These are phyloP conservation scores for Paratinospora sagittata DNA, from an alignment of 164 flowering plant genomes.

Conservation along the genomic window DNA sequence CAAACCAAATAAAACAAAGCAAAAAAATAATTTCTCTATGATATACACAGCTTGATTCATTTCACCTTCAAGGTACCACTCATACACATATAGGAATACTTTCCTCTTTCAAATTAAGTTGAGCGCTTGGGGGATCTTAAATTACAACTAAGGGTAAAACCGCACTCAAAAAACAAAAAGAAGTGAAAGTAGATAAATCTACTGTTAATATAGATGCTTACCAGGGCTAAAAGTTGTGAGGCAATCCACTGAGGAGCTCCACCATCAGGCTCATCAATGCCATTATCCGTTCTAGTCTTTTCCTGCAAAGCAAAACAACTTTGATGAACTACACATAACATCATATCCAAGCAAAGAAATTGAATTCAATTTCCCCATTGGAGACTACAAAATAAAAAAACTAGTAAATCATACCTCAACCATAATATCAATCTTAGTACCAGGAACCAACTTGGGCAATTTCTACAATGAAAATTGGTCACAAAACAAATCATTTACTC, in stretches of 20 bases:
- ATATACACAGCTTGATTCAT: too few species aligned
- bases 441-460: slow-evolving; percentile 52
- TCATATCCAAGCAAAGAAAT: background rate
- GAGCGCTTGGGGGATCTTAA: too few species aligned
- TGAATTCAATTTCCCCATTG: background rate
- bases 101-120: too few species aligned
- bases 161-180: too few species aligned
- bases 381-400: background rate
- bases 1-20: too few species aligned
- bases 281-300: slow-evolving; percentile 13
- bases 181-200: background rate
- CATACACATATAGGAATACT: too few species aligned
- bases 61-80: too few species aligned
- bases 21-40: too few species aligned
- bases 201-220: slow-evolving; percentile 18
- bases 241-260: slow-evolving; percentile 43
- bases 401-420: slow-evolving; percentile 48
- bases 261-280: slow-evolving; percentile 12
- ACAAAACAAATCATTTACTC: slow-evolving; percentile 8
- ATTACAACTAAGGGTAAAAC: slow-evolving; percentile 1
- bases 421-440: slow-evolving; percentile 65
- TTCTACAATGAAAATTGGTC: slow-evolving; percentile 33
- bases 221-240: slow-evolving; percentile 52
- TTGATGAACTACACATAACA: background rate
- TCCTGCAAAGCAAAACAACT: slow-evolving; percentile 21